phyloP scores from a whole-genome alignment of 2,329 filamentous ascomycete genomes.

The Fusarium sp. region DNA sequence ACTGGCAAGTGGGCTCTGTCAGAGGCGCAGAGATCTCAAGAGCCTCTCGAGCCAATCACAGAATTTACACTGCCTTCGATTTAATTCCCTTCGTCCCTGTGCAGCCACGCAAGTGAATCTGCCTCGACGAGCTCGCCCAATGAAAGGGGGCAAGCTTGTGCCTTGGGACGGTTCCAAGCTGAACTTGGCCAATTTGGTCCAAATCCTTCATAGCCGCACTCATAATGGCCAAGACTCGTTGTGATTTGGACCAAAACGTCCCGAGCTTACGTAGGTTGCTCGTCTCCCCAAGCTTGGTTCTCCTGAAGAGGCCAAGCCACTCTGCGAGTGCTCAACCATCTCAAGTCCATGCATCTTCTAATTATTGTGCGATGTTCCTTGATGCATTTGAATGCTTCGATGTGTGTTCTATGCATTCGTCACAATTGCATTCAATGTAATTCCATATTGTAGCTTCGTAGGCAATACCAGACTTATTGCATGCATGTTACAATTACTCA shows the following conservation, averaged over 20 bases:
- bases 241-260: too few relatives aligned
- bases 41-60: not conserved
- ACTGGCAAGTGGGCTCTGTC: not conserved
- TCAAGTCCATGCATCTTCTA: not conserved
- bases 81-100: not conserved
- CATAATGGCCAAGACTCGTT: accelerated
- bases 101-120: not conserved
- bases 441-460: not conserved
- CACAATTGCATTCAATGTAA: not conserved
- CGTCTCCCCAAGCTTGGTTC: not conserved
- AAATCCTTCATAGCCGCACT: accelerated
- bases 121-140: not conserved
- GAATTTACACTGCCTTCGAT: not conserved
- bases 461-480: not conserved
- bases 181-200: not conserved
- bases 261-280: not conserved
- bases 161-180: not conserved
- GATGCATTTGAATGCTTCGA: accelerated
- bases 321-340: not conserved
- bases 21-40: not conserved
- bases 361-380: not conserved
- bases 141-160: too few relatives aligned
- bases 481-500: not conserved
- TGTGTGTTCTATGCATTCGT: accelerated
- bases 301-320: constrained; percentile 10